Evolutionary conservation across 2,329 filamentous ascomycete genomes (phyloP), one percentile per base, ranked within the genome.

Genomic region (Monosporascus sp.): DNA sequence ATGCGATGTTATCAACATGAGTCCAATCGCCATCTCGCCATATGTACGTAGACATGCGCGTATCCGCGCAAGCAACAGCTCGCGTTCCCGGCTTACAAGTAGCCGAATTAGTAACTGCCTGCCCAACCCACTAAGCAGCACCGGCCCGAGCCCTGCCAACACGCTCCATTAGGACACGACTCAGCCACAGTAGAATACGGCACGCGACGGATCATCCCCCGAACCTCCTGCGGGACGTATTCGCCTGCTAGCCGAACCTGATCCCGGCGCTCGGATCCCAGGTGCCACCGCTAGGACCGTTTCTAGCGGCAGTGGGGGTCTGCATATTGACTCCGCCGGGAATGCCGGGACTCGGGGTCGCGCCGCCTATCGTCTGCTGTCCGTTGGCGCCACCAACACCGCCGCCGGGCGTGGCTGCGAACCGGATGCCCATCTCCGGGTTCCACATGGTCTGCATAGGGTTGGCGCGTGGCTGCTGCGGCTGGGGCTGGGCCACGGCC

Each of bases 371-470:
- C 18, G 22, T 14, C 51, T 57, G 2, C 53, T 48, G 11, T 50
- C 53, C 11, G 50, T 53, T 18, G 61, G 47, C 22, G 52, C 35
- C 31, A 50, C 52, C 3, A 46, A 8, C 24, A 9, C 51, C n/a
- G 14, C 41, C 20, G n/a, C 46, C 41, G 4, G 72, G 63, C 17
- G 73, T 58, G 3, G 73, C 78, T 1, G 82, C 82, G 69, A 96
- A 96, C 53, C 85, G 86, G 62, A 96, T 94, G 0, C 87, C 88
- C 77, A 89, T 86, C 2, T 87, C 85, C 0, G 90, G 89, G 52
- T 83, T 86, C 91, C 91, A 96, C 67, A 89, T 84, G 7, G 69
- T 80, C 72, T 62, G 79, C 70, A 67, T 60, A 8, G 63, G 62
- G 24, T 57, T 75, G 62, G 69, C 59, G 48, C 71, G 63, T 18